Evolutionary conservation across 352 stramenopile species (phyloP).

Genomic region (Phytophthora macrochlamydospora): DNA sequence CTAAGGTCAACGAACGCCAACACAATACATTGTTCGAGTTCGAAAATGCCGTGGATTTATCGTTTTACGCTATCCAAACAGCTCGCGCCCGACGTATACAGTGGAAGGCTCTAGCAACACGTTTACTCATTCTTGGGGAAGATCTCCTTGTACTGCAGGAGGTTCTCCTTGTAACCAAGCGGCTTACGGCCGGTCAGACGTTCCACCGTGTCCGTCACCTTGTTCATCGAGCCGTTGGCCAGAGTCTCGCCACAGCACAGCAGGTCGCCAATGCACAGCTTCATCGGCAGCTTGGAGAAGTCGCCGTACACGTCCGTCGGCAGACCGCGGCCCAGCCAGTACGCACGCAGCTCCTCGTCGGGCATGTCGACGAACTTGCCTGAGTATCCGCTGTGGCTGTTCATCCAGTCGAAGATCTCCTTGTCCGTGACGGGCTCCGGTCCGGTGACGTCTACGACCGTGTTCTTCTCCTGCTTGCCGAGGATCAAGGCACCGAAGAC

Average conservation of each 20-base stretch:
- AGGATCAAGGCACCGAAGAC: slow-evolving; percentile 24
- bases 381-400: slow-evolving; percentile 21
- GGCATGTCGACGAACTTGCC: slow-evolving; percentile 26
- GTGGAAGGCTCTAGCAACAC: not conserved
- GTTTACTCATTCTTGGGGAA: slow-evolving; percentile 31
- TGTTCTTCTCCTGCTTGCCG: slow-evolving; percentile 29
- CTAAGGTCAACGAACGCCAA: too few relatives aligned
- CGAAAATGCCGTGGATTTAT: too few relatives aligned
- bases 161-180: slow-evolving; percentile 25
- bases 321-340: slow-evolving; percentile 24
- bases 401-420: slow-evolving; percentile 27
- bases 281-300: slow-evolving; percentile 30
- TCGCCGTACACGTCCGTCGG: slow-evolving; percentile 27
- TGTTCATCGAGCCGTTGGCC: slow-evolving; percentile 32
- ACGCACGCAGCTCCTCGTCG: slow-evolving; percentile 14
- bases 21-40: too few relatives aligned
- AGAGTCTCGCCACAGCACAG: slow-evolving; percentile 32
- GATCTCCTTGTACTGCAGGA: slow-evolving; percentile 30
- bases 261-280: slow-evolving; percentile 31
- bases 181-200: slow-evolving; percentile 30
- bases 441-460: slow-evolving; percentile 17
- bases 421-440: slow-evolving; percentile 14
- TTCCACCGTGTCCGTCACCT: slow-evolving; percentile 32
- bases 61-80: too few relatives aligned
- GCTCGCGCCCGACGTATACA: too few relatives aligned